These are phyloP conservation scores for Boletus rubropictus DNA, from an alignment of 768 basidiomycete genomes.

Conservation along the genomic window DNA sequence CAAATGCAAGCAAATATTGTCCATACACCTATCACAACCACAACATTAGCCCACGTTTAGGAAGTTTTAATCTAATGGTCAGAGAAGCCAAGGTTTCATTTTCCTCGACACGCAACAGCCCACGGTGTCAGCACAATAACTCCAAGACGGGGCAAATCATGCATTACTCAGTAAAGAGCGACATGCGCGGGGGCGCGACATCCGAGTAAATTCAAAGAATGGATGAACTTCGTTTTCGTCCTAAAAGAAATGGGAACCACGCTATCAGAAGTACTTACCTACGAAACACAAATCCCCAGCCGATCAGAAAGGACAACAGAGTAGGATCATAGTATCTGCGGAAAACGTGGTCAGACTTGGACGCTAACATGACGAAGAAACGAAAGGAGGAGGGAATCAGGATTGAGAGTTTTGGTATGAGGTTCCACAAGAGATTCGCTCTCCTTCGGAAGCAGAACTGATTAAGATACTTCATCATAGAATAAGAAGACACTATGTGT, in stretches of 20 bases:
- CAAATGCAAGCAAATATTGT: background rate
- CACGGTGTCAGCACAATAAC: slow-evolving; percentile 33
- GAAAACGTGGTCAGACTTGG: slow-evolving; percentile 3
- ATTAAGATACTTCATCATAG: slow-evolving; percentile 46
- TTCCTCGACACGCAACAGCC: slow-evolving; percentile 32
- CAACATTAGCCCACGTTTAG: slow-evolving; percentile 5
- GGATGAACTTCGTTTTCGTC: slow-evolving; percentile 81
- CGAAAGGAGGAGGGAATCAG: slow-evolving; percentile 34
- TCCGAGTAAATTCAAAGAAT: slow-evolving; percentile 63
- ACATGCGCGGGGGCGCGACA: slow-evolving; percentile 29
- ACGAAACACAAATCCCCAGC: background rate
- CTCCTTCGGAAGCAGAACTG: slow-evolving; percentile 86
- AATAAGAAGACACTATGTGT: slow-evolving; percentile 2
- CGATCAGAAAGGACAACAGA: background rate
- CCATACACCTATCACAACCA: slow-evolving; percentile 3
- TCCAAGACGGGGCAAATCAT: slow-evolving; percentile 45
- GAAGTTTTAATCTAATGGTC: slow-evolving; percentile 25
- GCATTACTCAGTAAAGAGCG: slow-evolving; percentile 37
- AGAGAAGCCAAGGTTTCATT: slow-evolving; percentile 66
- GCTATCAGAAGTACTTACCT: background rate
- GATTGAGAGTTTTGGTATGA: slow-evolving; percentile 41
- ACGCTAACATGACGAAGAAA: background rate
- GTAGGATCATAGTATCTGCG: background rate
- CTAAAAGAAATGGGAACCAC: slow-evolving; percentile 9
- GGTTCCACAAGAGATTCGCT: slow-evolving; percentile 67